A percentile compares a stretch with the other conserved stretches of the same genome.
These are phyloP conservation scores for Hirschfeldia incana DNA, from an alignment of 345 rosid genomes.

Conservation along the genomic window DNA sequence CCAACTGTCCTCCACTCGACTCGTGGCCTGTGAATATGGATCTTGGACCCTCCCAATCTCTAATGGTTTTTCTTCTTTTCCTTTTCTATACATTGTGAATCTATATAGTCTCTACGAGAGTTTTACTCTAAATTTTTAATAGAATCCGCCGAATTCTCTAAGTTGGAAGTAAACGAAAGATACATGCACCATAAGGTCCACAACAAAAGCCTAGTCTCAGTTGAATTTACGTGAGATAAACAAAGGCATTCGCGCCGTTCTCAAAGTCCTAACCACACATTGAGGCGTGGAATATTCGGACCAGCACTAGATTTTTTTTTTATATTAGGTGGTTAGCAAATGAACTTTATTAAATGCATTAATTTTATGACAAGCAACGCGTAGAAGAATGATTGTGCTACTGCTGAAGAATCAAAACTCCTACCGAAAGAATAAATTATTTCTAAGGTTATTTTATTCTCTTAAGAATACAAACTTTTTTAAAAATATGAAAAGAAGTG, in stretches of 20 bases:
- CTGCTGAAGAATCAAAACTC: not conserved
- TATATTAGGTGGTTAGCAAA: conserved; percentile 12
- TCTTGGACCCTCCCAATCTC: conserved; percentile 27
- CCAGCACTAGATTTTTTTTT: conserved; percentile 6
- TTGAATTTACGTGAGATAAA: not conserved
- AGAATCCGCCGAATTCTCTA: conserved; percentile 10
- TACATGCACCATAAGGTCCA: conserved; percentile 28
- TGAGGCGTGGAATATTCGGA: conserved; percentile 24
- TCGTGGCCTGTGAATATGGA: conserved; percentile 12
- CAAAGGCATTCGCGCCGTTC: conserved; percentile 14
- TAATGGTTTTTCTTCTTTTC: conserved; percentile 3
- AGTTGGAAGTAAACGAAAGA: conserved; percentile 30
- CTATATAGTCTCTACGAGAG: not conserved
- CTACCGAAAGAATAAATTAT: conserved; percentile 19
- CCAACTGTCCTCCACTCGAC: conserved; percentile 34
- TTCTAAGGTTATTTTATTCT: not conserved
- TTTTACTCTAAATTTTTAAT: not conserved
- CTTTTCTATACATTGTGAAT: conserved; percentile 9
- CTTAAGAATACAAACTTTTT: not conserved
- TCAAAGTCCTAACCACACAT: conserved; percentile 26
- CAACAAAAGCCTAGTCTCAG: conserved; percentile 15
- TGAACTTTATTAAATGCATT: conserved; percentile 13
- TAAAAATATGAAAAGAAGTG: not conserved
- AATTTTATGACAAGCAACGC: conserved; percentile 1
- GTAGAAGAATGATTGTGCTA: conserved; percentile 21